These are phyloP conservation scores for Phallus indusiatus DNA, from an alignment of 768 basidiomycete species.

Conservation along the genomic window DNA sequence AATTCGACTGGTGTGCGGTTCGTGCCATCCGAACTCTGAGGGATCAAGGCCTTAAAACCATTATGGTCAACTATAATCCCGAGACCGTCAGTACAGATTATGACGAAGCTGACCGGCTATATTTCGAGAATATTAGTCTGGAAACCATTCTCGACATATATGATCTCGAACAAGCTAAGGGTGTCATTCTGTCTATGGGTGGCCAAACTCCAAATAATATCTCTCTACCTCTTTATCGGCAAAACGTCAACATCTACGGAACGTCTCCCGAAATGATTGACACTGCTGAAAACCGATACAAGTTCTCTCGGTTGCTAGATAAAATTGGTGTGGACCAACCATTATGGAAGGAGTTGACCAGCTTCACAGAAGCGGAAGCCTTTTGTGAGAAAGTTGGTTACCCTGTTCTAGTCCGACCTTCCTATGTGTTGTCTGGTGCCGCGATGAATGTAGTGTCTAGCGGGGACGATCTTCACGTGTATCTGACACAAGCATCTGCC, in stretches of 20 bases:
- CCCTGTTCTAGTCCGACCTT: conserved; percentile 93
- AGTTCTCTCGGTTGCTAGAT: conserved; percentile 96
- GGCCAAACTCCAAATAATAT: conserved; percentile 99
- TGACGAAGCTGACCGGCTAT: conserved; percentile 95
- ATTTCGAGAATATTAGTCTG: conserved; percentile 97
- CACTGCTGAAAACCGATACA: conserved; percentile 97
- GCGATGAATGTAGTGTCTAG: conserved; percentile 99
- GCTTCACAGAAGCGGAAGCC: conserved; percentile 72
- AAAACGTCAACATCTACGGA: conserved; percentile 97
- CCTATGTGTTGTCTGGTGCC: conserved; percentile 97
- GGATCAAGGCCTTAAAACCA: conserved; percentile 86
- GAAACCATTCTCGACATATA: conserved; percentile 97
- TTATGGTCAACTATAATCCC: conserved; percentile 99
- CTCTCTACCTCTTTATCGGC: conserved; percentile 86
- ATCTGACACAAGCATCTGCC: conserved; percentile 89
- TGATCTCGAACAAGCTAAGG: conserved; percentile 78
- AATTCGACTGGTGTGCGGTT: conserved; percentile 99
- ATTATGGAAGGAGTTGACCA: conserved; percentile 91
- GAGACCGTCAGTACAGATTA: conserved; percentile 99
- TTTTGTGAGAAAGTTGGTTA: conserved; percentile 94
- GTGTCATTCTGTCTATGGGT: conserved; percentile 96
- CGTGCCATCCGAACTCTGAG: conserved; percentile 93
- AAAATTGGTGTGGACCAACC: conserved; percentile 99
- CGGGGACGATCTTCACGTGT: conserved; percentile 80
- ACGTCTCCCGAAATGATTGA: conserved; percentile 99